Evolutionary conservation across 768 basidiomycete species (phyloP), one percentile per base, ranked within the genome.

Genomic region (Amanita pseudoporphyria): DNA sequence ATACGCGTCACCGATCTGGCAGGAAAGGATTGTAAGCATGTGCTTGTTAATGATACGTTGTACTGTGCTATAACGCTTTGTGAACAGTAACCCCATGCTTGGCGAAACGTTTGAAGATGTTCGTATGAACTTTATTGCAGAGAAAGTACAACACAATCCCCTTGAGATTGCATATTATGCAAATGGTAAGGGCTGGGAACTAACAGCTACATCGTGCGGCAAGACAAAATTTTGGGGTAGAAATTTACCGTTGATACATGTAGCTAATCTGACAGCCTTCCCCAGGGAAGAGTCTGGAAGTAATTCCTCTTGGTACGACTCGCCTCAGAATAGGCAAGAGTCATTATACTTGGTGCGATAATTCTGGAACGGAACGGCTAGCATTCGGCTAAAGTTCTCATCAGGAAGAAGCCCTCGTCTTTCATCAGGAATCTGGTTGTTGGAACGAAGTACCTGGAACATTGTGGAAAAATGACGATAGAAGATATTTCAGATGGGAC

Each of bases 211-310:
- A 0, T 84, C 85, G n/a, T 73, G 78, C 56, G 89, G 86, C 21
- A 87, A 78, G 65, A 91, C 88, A 49, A 90, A 88, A 63, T 90
- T 93, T 64, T 89, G 89, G 87, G 90, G 89, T 87, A 63, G 52
- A 81, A 9, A 55, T 47, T n/a, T 9, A 33, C 44, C 48, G 32
- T 40, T 49, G 52, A 51, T 52, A 39, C 31, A 52, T 52, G 32
- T 47, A 45, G 52, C 57, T 52, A 51, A 30, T 47, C 57, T 52
- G 48, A 51, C 51, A 28, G 51, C 35, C 9, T 7, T 57, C 40
- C 45, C 12, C 56, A 89, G 89, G 90, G n/a, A 91, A 89, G 69
- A 89, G 86, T 56, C 66, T 93, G 57, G 91, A 93, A 65, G 79
- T 94, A 40, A 85, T 88, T 38, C 90, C 89, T 16, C 67, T 84